A percentile compares a stretch with the other conserved stretches of the same genome.
These are phyloP conservation scores for Termitomyces sp. DNA, from an alignment of 768 basidiomycete genomes.

Conservation along the genomic window DNA sequence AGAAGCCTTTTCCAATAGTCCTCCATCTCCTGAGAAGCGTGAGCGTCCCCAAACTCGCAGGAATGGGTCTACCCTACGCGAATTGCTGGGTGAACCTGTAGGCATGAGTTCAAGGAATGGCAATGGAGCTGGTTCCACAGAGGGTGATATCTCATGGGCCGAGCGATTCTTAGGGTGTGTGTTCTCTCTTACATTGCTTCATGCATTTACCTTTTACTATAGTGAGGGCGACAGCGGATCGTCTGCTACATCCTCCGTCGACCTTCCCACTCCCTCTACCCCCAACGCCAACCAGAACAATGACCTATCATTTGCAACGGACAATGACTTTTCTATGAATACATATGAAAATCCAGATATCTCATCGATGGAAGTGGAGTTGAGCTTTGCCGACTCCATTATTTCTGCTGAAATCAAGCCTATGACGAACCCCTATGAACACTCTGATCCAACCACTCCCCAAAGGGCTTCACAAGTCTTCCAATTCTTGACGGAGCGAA, in stretches of 20 bases:
- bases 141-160: constrained; percentile 85
- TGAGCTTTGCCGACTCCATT: constrained; percentile 51
- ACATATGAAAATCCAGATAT: constrained; percentile 49
- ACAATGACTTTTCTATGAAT: constrained; percentile 45
- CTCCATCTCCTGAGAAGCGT: constrained; percentile 34
- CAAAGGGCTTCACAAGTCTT: constrained; percentile 77
- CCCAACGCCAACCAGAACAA: constrained; percentile 32
- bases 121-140: constrained; percentile 35
- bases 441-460: constrained; percentile 47
- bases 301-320: constrained; percentile 43
- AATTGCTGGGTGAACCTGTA: constrained; percentile 61
- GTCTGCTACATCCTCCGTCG: constrained; percentile 46
- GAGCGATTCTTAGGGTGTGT: constrained; percentile 66
- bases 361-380: constrained; percentile 76
- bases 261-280: constrained; percentile 51
- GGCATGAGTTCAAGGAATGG: constrained; percentile 26
- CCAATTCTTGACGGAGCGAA: constrained; percentile 59
- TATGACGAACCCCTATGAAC: constrained; percentile 31
- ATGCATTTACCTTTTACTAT: neutral
- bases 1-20: constrained; percentile 65
- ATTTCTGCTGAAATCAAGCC: constrained; percentile 24
- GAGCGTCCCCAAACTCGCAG: constrained; percentile 56
- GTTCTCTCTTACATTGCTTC: neutral
- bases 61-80: constrained; percentile 71
- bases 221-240: constrained; percentile 48